Evolutionary conservation across 371 early-diverging fungal genomes (phyloP).

Genomic region (Apophysomyces elegans): DNA sequence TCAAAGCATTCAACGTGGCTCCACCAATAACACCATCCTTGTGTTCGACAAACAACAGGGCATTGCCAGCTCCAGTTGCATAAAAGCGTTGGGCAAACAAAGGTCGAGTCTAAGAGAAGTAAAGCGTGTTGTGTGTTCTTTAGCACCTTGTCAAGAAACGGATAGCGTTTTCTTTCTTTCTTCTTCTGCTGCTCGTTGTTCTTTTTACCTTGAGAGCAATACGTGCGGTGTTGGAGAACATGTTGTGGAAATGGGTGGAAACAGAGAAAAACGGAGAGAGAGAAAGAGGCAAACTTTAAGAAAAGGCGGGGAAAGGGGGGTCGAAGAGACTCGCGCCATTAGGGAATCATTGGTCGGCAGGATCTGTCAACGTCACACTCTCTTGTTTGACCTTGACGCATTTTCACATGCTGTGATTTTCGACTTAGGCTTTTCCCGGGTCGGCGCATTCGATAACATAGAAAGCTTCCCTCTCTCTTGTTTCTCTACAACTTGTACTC

Average conservation of each 20-base stretch:
- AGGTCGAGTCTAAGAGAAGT: constrained; percentile 37
- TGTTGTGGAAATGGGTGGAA: not conserved
- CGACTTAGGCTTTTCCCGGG: too few relatives aligned
- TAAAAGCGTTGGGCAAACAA: constrained; percentile 57
- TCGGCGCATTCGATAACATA: too few relatives aligned
- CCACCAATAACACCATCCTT: constrained; percentile 75
- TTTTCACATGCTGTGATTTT: too few relatives aligned
- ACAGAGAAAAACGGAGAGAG: not conserved
- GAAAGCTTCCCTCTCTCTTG: too few relatives aligned
- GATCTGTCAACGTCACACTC: too few relatives aligned
- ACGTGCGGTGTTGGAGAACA: constrained; percentile 23
- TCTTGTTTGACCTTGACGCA: too few relatives aligned
- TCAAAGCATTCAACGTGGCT: constrained; percentile 86
- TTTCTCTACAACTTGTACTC: too few relatives aligned
- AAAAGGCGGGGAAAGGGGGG: too few relatives aligned
- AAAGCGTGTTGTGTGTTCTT: not conserved
- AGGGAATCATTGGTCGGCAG: too few relatives aligned
- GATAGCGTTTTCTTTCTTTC: not conserved
- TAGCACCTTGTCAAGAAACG: not conserved
- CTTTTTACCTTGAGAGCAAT: constrained; percentile 20
- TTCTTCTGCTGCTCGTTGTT: not conserved
- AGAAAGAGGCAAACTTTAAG: not conserved
- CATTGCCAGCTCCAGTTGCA: constrained; percentile 62
- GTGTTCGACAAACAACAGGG: constrained; percentile 92
- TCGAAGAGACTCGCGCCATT: too few relatives aligned